These are phyloP conservation scores for Pogostemon cablin DNA, from an alignment of 257 asterid genomes.

Conservation along the genomic window DNA sequence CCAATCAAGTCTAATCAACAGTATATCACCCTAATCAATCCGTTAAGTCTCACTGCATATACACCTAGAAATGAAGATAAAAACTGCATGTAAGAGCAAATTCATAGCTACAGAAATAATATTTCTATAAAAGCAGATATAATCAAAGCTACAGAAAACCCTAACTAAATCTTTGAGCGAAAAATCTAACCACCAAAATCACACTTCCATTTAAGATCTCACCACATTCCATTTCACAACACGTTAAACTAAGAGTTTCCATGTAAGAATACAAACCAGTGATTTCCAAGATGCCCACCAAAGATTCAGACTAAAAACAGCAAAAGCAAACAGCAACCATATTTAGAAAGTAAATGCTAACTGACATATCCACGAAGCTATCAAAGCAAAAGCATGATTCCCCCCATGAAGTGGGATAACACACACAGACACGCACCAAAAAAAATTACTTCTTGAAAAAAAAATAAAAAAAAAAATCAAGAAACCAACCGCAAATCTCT, in stretches of 20 bases:
- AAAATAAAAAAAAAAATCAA: neutral
- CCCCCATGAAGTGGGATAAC: constrained; percentile 24
- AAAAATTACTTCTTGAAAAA: neutral
- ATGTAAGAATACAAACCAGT: constrained; percentile 4
- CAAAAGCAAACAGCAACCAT: neutral
- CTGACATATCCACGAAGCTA: constrained; percentile 27
- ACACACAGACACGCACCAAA: neutral
- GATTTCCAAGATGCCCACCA: constrained; percentile 30
- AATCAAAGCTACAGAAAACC: constrained; percentile 12
- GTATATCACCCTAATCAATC: constrained; percentile 14
- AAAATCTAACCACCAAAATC: neutral
- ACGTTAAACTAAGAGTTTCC: neutral
- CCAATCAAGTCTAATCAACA: constrained; percentile 31
- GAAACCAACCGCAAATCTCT: constrained; percentile 30
- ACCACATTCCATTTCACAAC: constrained; percentile 27
- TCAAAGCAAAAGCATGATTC: constrained; percentile 32
- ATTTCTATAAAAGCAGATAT: neutral
- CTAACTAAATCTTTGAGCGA: neutral
- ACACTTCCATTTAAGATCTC: constrained; percentile 19
- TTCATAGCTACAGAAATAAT: constrained; percentile 14
- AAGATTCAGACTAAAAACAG: constrained; percentile 24
- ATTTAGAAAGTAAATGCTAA: constrained; percentile 18
- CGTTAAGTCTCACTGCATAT: constrained; percentile 16
- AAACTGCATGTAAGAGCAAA: constrained; percentile 13
- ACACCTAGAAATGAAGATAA: constrained; percentile 26